Base-by-base conservation (phyloP, 2,329 filamentous ascomycete species). In the Cladophialophora carrionii region DNA sequence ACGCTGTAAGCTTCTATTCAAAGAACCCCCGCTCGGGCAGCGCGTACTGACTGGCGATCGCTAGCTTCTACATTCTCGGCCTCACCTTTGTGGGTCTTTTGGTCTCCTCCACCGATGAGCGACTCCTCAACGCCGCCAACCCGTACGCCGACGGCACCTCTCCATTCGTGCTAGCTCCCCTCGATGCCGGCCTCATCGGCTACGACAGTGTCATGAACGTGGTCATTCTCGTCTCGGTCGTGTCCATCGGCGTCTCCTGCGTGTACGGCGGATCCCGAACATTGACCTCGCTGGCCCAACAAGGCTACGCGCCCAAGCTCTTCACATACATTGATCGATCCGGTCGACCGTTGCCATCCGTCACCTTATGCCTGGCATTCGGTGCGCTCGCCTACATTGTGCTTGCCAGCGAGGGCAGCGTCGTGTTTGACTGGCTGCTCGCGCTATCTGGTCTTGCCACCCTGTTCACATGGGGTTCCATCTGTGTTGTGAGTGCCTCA, bases 201-300 rank as follows among this genome's bases (percentile, higher is more conserved):
- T 81, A 89, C n/a, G 85, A 87, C 49, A 83, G 82, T 34, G 84
- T 90, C 69, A 87, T 90, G 80, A 90, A 90, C 75, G 86, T 83
- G 20, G 82, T 89, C 61, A 87, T 89, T 71, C 79, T 87, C 41
- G 81, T 87, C 51, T 84, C 85, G 4, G 85, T 87, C 53, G 76
- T 87, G 56, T 84, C 81, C 43, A 84, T 87, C 55, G 85, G 83
- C 70, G 85, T 86, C 70, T 86, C 84, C 2, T 82, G 80, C 69
- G 82, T 84, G 1, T 87, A 83, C 69, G 84, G 82, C 68, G 83
- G 80, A 2, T 85, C 84, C 2, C 82, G 85, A 64, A 85, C 84
- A 3, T 76, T 87, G 24, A 82, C 83, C 52, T 83, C 84, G 17
- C 78, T 86, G 20, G 80, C 80, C 26, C 72, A 78, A 43, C 76